These are phyloP conservation scores for Botryotinia convoluta DNA, from an alignment of 2,329 filamentous ascomycete species.

Conservation along the genomic window DNA sequence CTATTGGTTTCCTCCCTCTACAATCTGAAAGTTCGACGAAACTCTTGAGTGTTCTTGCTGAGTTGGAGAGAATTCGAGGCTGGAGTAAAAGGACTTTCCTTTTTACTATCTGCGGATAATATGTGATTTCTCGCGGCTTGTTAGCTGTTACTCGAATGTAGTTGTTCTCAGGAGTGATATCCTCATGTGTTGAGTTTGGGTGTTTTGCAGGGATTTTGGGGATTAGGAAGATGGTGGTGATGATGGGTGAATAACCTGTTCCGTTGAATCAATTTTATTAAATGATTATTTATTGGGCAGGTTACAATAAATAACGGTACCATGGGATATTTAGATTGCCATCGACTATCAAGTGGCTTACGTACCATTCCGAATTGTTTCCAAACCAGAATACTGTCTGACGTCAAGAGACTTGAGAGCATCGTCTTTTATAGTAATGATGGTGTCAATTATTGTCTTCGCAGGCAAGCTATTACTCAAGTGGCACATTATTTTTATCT, in stretches of 20 bases:
- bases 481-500: neutral
- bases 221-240: neutral
- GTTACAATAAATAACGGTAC: rapidly evolving
- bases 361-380: neutral
- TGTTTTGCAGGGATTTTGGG: neutral
- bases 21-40: neutral
- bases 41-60: rapidly evolving
- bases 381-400: neutral
- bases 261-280: neutral
- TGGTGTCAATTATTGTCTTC: neutral
- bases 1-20: neutral
- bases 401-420: neutral
- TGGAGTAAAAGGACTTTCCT: rapidly evolving
- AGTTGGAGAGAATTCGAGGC: neutral
- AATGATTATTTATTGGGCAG: no score
- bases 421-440: neutral
- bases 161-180: neutral
- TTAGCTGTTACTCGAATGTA: neutral
- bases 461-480: neutral
- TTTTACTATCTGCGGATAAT: neutral
- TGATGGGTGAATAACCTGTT: neutral
- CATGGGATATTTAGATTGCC: neutral
- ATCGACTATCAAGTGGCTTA: neutral
- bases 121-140: neutral
- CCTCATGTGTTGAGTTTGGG: neutral